phyloP scores from a whole-genome alignment of 1,284 basidiomycete genomes.

The Paramarasmius palmivorus region DNA sequence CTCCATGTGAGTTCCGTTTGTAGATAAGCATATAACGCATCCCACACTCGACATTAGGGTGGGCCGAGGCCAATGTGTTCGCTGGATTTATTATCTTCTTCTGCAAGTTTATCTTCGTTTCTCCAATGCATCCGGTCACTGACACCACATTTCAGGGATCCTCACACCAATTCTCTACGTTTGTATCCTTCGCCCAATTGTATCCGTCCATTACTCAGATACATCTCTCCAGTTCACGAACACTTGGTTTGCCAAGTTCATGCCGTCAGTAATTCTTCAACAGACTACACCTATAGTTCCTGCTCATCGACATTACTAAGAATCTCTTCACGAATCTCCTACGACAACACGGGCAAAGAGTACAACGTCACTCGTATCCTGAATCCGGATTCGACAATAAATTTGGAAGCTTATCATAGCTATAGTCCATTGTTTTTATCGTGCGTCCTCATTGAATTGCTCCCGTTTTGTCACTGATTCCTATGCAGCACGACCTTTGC shows the following conservation, averaged over 20 bases:
- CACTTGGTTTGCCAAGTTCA: constrained; percentile 45
- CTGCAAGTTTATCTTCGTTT: constrained; percentile 37
- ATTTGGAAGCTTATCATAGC: constrained; percentile 55
- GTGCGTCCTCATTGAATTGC: constrained; percentile 17
- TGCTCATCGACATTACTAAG: constrained; percentile 1
- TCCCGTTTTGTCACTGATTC: too few relatives aligned
- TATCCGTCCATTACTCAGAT: not conserved
- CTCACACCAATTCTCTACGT: constrained; percentile 51
- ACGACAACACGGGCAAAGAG: constrained; percentile 49
- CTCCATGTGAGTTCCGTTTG: constrained; percentile 40
- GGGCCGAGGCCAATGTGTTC: constrained; percentile 81
- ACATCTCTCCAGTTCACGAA: constrained; percentile 34
- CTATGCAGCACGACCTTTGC: constrained; percentile 42
- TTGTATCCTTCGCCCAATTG: not conserved
- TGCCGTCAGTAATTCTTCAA: constrained; percentile 26
- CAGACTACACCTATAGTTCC: not conserved
- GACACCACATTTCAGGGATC: constrained; percentile 37
- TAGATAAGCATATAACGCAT: too few relatives aligned
- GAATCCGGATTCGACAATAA: constrained; percentile 50
- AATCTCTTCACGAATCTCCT: constrained; percentile 45
- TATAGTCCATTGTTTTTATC: constrained; percentile 77
- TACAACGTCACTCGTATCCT: constrained; percentile 69
- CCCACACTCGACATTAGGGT: constrained; percentile 31
- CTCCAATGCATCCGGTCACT: not conserved
- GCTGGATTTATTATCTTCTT: constrained; percentile 79